Conservation (phyloP, 228 moss, liverwort and hornwort species). For the Sphagnum magellanicum region DNA sequence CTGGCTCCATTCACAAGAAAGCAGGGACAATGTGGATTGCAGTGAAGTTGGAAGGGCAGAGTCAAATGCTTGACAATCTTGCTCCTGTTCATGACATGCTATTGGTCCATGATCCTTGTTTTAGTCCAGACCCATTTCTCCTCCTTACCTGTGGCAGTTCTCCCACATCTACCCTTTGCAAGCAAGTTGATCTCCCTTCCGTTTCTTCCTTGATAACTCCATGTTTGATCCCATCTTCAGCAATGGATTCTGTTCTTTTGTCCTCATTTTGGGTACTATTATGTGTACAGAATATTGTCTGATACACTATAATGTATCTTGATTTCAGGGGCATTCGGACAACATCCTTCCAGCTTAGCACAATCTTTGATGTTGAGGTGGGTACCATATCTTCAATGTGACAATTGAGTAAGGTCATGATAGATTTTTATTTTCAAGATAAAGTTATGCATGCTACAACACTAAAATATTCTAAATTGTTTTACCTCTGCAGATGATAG, state of each 20-base stretch:
- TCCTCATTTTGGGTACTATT: not conserved
- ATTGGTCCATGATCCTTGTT: slow-evolving; percentile 20
- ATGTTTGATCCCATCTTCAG: not conserved
- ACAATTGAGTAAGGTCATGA: no score
- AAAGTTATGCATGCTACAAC: no score
- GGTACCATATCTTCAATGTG: not conserved
- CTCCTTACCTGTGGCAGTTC: slow-evolving; percentile 42
- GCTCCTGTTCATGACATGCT: slow-evolving; percentile 44
- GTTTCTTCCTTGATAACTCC: not conserved
- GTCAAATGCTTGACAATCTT: slow-evolving; percentile 19
- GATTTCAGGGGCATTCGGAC: slow-evolving; percentile 54
- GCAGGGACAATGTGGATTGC: slow-evolving; percentile 18
- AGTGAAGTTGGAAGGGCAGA: slow-evolving; percentile 14
- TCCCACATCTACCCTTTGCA: slow-evolving; percentile 49
- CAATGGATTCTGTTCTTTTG: no score
- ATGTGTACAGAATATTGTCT: no score
- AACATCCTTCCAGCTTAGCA: slow-evolving; percentile 35
- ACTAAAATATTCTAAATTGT: no score
- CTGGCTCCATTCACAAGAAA: not conserved
- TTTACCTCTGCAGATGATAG: slow-evolving; percentile 29
- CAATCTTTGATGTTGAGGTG: slow-evolving; percentile 55
- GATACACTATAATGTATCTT: not conserved
- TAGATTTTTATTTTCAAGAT: no score
- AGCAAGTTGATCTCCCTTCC: slow-evolving; percentile 12
- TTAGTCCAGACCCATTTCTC: slow-evolving; percentile 32